phyloP scores from a whole-genome alignment of 1,284 basidiomycete species.

The Pholiota adiposa region DNA sequence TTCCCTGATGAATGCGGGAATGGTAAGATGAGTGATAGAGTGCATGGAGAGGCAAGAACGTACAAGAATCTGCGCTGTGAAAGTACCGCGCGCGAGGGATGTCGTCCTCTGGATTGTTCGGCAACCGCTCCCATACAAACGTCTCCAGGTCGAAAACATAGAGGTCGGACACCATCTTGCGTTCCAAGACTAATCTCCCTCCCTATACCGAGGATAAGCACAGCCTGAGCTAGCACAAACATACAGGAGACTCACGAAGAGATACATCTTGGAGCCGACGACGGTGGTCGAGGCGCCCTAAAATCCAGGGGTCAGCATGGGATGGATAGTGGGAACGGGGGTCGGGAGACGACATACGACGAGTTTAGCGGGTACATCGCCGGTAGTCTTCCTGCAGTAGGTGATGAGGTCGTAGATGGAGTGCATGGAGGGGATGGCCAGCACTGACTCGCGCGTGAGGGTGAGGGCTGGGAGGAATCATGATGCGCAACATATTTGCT shows the following conservation, averaged over 20 bases:
- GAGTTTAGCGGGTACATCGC: constrained; percentile 87
- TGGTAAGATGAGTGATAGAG: background rate
- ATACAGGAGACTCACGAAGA: constrained; percentile 63
- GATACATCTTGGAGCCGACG: constrained; percentile 82
- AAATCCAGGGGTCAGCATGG: constrained; percentile 12
- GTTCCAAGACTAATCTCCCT: constrained; percentile 83
- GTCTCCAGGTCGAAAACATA: constrained; percentile 85
- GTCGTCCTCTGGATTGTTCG: constrained; percentile 66
- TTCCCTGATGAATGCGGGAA: constrained; percentile 58
- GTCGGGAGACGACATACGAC: constrained; percentile 64
- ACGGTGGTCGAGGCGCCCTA: constrained; percentile 87
- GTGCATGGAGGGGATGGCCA: constrained; percentile 41
- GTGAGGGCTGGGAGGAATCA: background rate
- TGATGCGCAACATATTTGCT: background rate
- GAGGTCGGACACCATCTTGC: constrained; percentile 87
- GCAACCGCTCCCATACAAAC: constrained; percentile 77
- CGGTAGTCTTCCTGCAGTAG: constrained; percentile 80
- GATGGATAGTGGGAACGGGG: constrained; percentile 1
- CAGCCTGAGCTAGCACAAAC: background rate
- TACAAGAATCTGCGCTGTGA: constrained; percentile 89
- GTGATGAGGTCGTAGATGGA: constrained; percentile 89
- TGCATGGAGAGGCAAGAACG: constrained; percentile 32
- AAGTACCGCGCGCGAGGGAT: constrained; percentile 85
- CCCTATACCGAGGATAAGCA: constrained; percentile 51
- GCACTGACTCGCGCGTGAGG: background rate